These are phyloP conservation scores for Trichopus zeylanicus DNA, from an alignment of 116 monocot species.

Conservation along the genomic window DNA sequence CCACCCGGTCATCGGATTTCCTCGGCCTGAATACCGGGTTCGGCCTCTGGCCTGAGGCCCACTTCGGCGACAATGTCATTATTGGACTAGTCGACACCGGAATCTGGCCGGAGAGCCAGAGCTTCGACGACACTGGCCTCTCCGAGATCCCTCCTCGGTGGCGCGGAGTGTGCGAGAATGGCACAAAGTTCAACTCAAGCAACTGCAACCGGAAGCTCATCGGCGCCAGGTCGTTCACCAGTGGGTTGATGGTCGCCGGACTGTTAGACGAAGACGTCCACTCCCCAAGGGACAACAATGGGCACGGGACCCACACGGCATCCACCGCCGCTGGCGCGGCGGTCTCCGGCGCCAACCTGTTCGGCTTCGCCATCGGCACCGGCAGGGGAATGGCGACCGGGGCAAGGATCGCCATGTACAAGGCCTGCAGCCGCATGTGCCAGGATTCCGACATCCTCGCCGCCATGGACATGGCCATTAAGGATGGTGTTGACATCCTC, in stretches of 20 bases:
- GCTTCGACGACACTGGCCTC: constrained; percentile 30
- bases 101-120: constrained; percentile 40
- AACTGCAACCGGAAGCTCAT: constrained; percentile 36
- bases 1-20: constrained; percentile 1
- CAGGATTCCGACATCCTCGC: constrained; percentile 46
- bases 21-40: not conserved
- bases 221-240: constrained; percentile 20
- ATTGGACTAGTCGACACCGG: constrained; percentile 37
- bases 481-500: constrained; percentile 49
- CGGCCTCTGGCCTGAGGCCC: constrained; percentile 6
- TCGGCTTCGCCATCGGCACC: constrained; percentile 21
- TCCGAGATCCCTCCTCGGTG: constrained; percentile 14
- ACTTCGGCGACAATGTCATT: constrained; percentile 20
- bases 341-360: constrained; percentile 10
- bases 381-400: constrained; percentile 28
- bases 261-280: constrained; percentile 1
- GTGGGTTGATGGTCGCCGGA: constrained; percentile 2
- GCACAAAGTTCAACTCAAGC: constrained; percentile 9
- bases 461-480: constrained; percentile 42
- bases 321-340: constrained; percentile 34
- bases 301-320: constrained; percentile 41
- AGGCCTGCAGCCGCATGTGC: constrained; percentile 18
- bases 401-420: constrained; percentile 42
- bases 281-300: constrained; percentile 24
- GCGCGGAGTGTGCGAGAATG: constrained; percentile 29